phyloP scores from a whole-genome alignment of 495 filamentous ascomycete genomes.

The Penicillium bovifimosum region DNA sequence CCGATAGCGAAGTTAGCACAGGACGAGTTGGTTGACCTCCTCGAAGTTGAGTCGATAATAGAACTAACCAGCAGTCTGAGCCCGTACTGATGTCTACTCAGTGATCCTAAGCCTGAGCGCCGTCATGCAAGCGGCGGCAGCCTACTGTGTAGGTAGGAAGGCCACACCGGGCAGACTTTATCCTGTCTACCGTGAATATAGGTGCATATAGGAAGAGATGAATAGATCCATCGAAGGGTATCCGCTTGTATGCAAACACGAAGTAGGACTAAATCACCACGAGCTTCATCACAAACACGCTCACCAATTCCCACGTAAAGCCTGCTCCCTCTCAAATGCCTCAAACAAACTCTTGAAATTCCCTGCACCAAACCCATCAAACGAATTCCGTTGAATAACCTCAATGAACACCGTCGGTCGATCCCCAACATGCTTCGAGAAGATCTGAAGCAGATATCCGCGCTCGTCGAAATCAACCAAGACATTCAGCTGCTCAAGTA shows the following conservation, averaged over 20 bases:
- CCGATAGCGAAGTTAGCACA: no score
- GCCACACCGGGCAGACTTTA: no score
- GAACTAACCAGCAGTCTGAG: no score
- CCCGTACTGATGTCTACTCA: no score
- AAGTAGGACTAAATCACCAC: not conserved
- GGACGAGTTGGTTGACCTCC: no score
- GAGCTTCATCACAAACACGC: not conserved
- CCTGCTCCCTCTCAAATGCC: slow-evolving; percentile 81
- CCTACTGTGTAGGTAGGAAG: no score
- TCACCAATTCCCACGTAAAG: slow-evolving; percentile 26
- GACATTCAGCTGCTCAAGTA: slow-evolving; percentile 63
- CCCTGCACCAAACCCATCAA: slow-evolving; percentile 78
- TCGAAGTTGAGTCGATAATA: no score
- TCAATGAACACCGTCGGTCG: slow-evolving; percentile 82
- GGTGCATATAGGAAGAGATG: no score
- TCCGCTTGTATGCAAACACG: not conserved
- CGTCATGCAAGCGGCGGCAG: no score
- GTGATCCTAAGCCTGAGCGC: no score
- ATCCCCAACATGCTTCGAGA: slow-evolving; percentile 78
- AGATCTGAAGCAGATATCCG: slow-evolving; percentile 74
- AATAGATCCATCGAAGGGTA: not conserved
- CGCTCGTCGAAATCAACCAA: slow-evolving; percentile 80
- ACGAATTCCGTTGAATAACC: slow-evolving; percentile 74
- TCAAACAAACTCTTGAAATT: slow-evolving; percentile 86
- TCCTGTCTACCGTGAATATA: no score